Conservation (phyloP, 1,284 basidiomycete genomes). For the Dichomitus squalens region DNA sequence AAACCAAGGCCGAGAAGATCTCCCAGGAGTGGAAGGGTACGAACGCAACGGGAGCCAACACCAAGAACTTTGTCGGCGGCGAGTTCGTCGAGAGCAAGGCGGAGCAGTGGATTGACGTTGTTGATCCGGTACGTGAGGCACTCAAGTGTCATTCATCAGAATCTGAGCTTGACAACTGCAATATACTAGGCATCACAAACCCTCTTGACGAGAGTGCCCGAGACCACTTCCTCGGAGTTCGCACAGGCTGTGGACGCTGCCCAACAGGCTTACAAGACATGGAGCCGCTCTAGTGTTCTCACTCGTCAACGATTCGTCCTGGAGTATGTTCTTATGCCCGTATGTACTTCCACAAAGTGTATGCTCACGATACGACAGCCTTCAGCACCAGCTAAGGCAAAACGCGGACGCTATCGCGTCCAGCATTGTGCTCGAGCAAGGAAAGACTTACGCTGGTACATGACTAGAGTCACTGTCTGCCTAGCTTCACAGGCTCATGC, state of each 20-base stretch:
- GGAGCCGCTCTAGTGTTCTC: constrained; percentile 87
- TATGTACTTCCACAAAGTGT: background rate
- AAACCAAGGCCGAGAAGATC: constrained; percentile 64
- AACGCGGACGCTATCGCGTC: constrained; percentile 77
- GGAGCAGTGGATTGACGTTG: constrained; percentile 79
- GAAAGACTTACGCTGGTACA: constrained; percentile 81
- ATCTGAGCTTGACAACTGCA: too few relatives aligned
- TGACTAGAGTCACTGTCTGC: background rate
- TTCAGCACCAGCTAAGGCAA: constrained; percentile 80
- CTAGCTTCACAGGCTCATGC: background rate
- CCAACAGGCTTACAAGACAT: constrained; percentile 86
- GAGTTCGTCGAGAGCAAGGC: constrained; percentile 85
- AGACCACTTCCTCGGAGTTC: constrained; percentile 86
- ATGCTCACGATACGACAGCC: constrained; percentile 40
- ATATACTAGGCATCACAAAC: constrained; percentile 80
- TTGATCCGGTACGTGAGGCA: constrained; percentile 81
- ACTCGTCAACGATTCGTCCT: constrained; percentile 89
- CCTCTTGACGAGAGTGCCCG: constrained; percentile 85
- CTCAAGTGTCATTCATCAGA: too few relatives aligned
- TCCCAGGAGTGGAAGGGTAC: constrained; percentile 85
- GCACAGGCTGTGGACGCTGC: constrained; percentile 86
- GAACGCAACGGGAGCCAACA: constrained; percentile 77
- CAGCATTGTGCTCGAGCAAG: constrained; percentile 88
- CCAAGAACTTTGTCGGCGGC: constrained; percentile 90
- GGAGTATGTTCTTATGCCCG: constrained; percentile 56